Evolutionary conservation across 2,329 filamentous ascomycete genomes (phyloP), one percentile per base, ranked within the genome.

Genomic region (Aschersonia sp.): DNA sequence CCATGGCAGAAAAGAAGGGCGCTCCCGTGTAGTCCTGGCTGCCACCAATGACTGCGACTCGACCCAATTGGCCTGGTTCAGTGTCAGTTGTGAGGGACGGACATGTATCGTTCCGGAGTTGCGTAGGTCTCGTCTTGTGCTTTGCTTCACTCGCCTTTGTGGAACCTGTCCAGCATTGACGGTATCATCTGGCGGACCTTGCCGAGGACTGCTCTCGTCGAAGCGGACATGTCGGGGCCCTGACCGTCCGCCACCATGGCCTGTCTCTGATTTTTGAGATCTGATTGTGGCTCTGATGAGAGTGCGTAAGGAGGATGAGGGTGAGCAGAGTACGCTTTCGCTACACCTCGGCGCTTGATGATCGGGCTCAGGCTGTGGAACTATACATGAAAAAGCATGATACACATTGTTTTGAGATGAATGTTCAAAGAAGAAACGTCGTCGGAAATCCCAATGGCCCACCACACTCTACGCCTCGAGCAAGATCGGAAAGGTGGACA

Each of bases 1-100:
- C 92, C 81, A 96, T 96, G 54, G 91, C 89, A 28, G 91, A 96
- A 68, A 98, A 98, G 69, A 95, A 98, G 9, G 92, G 92, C 50
- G 92, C 92, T 40, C 92, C 92, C 1, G 92, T 96, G 64, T 97
- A 98, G 66, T 97, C 91, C 62, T 91, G 82, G 60, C 88, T 94
- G 41, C 92, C 92, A 46, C 92, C 92, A 54, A 98, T 92, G 50
- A 98, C 92, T 47, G 82, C 92, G 47, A 98, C 81, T 48, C 92
- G 80, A 4, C 92, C 92, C 54, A 95, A 75, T 66, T 97, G 91
- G 51, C 92, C 91, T 94, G 56, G 35, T n/a, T 6, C 6, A n/a
- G 20, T 42, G 20, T 42, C 35, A 38, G 35, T 12, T 38, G 35
- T 9, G 12, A 12, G 35, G 7, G 3, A 38, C 7, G 20, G 20